Evolutionary conservation across 371 early-diverging fungal species (phyloP), one percentile per base, ranked within the genome.

Genomic region (Saksenaea oblongispora): DNA sequence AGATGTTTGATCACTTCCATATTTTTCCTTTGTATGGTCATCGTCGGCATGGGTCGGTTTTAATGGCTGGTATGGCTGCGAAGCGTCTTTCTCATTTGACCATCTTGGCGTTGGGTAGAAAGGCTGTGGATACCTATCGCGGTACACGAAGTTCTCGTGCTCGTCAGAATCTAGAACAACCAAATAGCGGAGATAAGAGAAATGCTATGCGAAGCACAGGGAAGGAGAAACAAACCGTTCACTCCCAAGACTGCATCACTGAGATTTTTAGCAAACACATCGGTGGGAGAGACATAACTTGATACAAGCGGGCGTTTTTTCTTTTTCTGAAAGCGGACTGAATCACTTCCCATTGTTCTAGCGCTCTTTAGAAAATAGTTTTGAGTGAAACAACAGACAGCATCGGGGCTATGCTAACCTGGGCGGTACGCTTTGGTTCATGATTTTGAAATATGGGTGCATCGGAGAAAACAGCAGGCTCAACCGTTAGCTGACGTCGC

Each of bases 161-260:
- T 80, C 76, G 42, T 73, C 72, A 15, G 77, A 80, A 60, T 80
- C 77, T 74, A 68, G 28, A 9, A 51, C 8, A 59, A 27, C 36
- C 24, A 35, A 58, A n/a, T 34, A 14, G 26, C 28, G 13, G 14
- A 56, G 10, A 54, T 34, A 58, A 9, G 57, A 54, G 15, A 2
- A 14, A 11, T 39, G 39, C 39, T n/a, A 14, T 39, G 39, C 11
- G n/a, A 39, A 39, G n/a, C n/a, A n/a, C 28, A 1, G 24, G 17
- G 17, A 34, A 11, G 31, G 54, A 51, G 24, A 34, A 58, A 44
- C 18, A n/a, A 70, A 76, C 80, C 80, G 62, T 80, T 73, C n/a
- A 71, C 73, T 59, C 75, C 76, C 18, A 76, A 41, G 11, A 80
- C 80, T 7, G 80, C 80, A 60, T 76, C 77, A 28, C 75, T 76